Evolutionary conservation across 352 stramenopile species (phyloP), one percentile per base, ranked within the genome.

Genomic region (Phytophthora pseudosyringae): DNA sequence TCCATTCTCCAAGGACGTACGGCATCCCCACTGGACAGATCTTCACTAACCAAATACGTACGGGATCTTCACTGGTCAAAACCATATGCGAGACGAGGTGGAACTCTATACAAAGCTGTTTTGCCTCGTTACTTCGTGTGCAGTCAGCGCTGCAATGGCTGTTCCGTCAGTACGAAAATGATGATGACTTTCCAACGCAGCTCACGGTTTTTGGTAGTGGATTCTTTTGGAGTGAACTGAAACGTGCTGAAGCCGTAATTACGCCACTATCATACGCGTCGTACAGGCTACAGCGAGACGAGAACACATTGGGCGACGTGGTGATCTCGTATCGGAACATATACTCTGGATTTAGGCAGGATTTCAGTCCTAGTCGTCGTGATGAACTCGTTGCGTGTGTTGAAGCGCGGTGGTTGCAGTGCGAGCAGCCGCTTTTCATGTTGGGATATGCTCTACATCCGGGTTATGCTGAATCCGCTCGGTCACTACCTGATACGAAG

Each of bases 61-160:
- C n/a, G n/a, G n/a, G n/a, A n/a, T n/a, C n/a, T n/a, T n/a, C n/a
- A n/a, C n/a, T n/a, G n/a, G n/a, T n/a, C n/a, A n/a, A n/a, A n/a
- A n/a, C n/a, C n/a, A n/a, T 36, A 2, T 50, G 43, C 4, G 25
- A 35, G 25, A 50, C 28, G 7, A 9, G 43, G 3, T 35, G 26
- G 25, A 50, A 50, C 12, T 50, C 43, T 9, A 50, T 50, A 5
- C 43, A 50, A 35, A 26, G 21, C 18, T 35, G 12, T 5, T 50
- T 50, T 11, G 43, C 21, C 1, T 36, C 43, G 4, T 6, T 25
- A 18, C 28, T 21, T 8, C 43, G 43, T 21, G 25, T 35, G 12
- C 43, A 35, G 6, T 18, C 11, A 3, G 25, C 29, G 1, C 16
- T 52, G 9, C 44, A 50, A 12, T 21, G 21, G 44, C 26, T 50